Evolutionary conservation across 2,329 filamentous ascomycete species (phyloP).

Genomic region (Colletotrichum zoysiae): DNA sequence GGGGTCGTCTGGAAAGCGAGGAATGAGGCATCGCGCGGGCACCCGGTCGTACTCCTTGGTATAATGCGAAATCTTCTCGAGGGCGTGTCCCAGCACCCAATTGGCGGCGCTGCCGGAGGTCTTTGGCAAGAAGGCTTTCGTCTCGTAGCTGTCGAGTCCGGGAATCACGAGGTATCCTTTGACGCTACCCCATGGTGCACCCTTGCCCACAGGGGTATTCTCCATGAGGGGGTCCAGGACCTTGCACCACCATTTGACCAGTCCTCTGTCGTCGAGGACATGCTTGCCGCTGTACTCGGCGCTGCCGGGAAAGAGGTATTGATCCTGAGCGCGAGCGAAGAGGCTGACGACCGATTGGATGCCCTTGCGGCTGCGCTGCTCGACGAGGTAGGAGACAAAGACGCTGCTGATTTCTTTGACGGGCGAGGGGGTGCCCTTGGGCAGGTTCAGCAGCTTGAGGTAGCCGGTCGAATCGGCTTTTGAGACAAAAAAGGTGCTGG

Average conservation of each 20-base stretch:
- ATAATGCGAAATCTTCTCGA: conserved; percentile 75
- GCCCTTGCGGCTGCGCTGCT: conserved; percentile 71
- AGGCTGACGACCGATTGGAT: conserved; percentile 84
- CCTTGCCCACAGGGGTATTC: conserved; percentile 53
- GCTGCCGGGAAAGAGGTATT: conserved; percentile 95
- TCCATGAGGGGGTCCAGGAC: conserved; percentile 83
- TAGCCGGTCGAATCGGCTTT: conserved; percentile 98
- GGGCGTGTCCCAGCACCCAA: conserved; percentile 79
- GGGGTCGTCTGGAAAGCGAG: conserved; percentile 93
- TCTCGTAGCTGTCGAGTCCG: conserved; percentile 85
- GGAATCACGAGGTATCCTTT: conserved; percentile 89
- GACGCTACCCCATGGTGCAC: conserved; percentile 58
- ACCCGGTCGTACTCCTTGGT: conserved; percentile 69
- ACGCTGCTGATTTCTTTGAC: conserved; percentile 79
- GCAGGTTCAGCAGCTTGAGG: conserved; percentile 74
- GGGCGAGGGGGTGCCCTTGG: conserved; percentile 75
- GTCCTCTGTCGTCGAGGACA: conserved; percentile 87
- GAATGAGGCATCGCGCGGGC: conserved; percentile 86
- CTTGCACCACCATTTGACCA: conserved; percentile 97
- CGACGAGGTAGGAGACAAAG: conserved; percentile 82
- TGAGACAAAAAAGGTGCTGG: conserved; percentile 92
- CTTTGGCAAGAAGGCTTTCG: conserved; percentile 80
- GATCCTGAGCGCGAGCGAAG: conserved; percentile 91
- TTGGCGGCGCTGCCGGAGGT: conserved; percentile 62
- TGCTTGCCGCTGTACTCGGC: conserved; percentile 88